Evolutionary conservation across 192 early-diverging fungal genomes (phyloP).

Genomic region (Obelidium mucronatum): DNA sequence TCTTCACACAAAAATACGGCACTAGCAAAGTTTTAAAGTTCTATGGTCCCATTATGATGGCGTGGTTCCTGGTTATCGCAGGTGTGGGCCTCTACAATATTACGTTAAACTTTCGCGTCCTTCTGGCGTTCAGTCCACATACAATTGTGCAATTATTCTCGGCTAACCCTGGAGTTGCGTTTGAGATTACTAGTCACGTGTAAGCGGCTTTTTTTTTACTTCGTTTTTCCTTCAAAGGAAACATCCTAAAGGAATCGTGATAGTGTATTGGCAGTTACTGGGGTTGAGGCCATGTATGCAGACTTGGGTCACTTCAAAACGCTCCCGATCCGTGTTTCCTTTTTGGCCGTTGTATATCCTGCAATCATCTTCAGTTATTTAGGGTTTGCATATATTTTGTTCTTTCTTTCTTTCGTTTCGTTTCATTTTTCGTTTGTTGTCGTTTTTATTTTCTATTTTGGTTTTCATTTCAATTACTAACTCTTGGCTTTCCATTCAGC

Average conservation of each 20-base stretch:
- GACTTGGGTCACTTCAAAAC: constrained; percentile 65
- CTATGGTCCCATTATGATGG: constrained; percentile 53
- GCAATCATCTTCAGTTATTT: constrained; percentile 54
- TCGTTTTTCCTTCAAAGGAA: background rate
- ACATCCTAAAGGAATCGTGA: constrained; percentile 21
- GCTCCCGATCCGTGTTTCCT: constrained; percentile 53
- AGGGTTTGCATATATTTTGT: too few species aligned
- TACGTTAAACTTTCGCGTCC: constrained; percentile 37
- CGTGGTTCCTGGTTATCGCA: constrained; percentile 57
- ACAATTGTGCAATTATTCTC: constrained; percentile 42
- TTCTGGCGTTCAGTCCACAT: constrained; percentile 57
- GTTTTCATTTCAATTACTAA: too few species aligned
- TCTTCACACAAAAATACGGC: constrained; percentile 58
- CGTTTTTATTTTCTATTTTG: too few species aligned
- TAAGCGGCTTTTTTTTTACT: constrained; percentile 32
- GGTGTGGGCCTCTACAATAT: constrained; percentile 62
- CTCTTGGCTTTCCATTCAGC: too few species aligned
- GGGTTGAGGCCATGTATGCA: constrained; percentile 64
- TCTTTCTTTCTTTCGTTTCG: too few species aligned
- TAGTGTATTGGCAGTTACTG: constrained; percentile 59
- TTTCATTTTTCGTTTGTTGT: background rate
- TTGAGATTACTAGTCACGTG: constrained; percentile 50
- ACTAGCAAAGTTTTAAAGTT: constrained; percentile 46
- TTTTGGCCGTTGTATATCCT: constrained; percentile 55
- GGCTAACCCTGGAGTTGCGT: constrained; percentile 35